Base-by-base conservation (phyloP, 495 filamentous ascomycete species). In the Extremus antarcticus region DNA sequence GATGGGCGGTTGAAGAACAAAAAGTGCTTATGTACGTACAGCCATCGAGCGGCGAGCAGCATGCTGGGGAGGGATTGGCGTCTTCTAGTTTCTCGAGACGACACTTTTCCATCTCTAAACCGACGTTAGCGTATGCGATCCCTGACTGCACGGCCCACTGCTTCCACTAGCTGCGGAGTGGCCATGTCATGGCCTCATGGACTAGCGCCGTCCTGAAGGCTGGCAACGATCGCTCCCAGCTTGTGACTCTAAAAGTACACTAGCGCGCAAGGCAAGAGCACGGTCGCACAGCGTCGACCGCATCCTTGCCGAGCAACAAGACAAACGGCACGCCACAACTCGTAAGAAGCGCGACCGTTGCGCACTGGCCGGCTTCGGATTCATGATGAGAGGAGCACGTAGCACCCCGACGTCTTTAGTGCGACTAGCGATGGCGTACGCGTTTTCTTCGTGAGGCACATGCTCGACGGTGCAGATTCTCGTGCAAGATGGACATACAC, bases 111-210 rank as follows among this genome's bases (percentile, higher is more conserved):
- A 32, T 2, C 20, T 8, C 17, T 20, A 43, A 22, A 29, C 48
- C 43, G 23, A 55, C 45, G 25, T 47, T 56, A 56, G 54, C 53
- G 53, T 24, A 20, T 8, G n/a, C 23, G 7, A 50, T 56, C 54
- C 46, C 54, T 56, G 46, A 25, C 20, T 9, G 21, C 46, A 48
- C 46, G 46, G 46, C 23, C 46, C 46, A 23, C 24, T n/a, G 46
- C 20, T 20, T 29, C 22, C 50, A 24, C 38, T 51, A 52, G 55
- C 55, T 58, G 47, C 25, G 29, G 20, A 35, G 47, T 23, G 50
- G 23, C 43, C 55, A 51, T 58, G 55, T 58, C 55, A 51, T 40
- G 39, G 38, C 47, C 48, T 47, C 55, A 52, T 52, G 47, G 47
- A 17, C 49, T 53, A 58, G 48, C 32, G 17, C 21, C n/a, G 16